Base-by-base conservation (phyloP, 345 rosid genomes). In the Fremontodendron californicum region DNA sequence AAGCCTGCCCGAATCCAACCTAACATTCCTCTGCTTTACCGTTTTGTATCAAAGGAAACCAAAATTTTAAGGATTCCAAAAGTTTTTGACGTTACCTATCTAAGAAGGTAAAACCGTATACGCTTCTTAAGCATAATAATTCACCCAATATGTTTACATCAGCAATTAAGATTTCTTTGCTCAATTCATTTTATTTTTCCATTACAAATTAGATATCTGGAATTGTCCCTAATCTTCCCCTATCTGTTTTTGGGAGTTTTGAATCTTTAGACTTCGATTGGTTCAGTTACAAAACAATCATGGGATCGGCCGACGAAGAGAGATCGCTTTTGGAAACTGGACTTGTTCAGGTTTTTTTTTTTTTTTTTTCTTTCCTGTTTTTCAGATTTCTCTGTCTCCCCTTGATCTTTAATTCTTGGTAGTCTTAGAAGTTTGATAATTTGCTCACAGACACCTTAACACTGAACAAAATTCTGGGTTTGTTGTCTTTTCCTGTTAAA, bases 251-350 rank as follows among this genome's bases (percentile, higher is more conserved):
- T n/a, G 29, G 16, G 5, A 7, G 1, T 25, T 67, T 67, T 67
- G 51, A 68, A 68, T 23, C 6, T 13, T 45, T 43, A 68, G 21
- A 5, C 60, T 71, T 71, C 33, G 75, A 49, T 33, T 51, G 75
- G 23, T 49, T 29, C 61, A 5, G 75, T 71, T 0, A 37, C 29
- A 11, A 31, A 19, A 11, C 27, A 31, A 51, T 9, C 29, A 89
- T 92, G 92, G 92, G 89, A 67, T 88, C 94, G 19, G 52, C 80
- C 43, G 92, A 87, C 64, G 93, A 88, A 71, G 86, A 87, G 19
- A 77, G 82, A 37, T 71, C 88, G 73, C 88, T 84, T 69, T 70
- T 92, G 80, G 94, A 92, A 84, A 80, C 84, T 57, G 93, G 88
- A 61, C 83, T 84, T 19, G 0, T 75, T 4, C 79, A 86, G 89